Percentiles rank a stretch among this genome's conserved stretches.
Evolutionary conservation across 2,329 filamentous ascomycete species (phyloP).

Genomic region (Paramyrothecium sp.): DNA sequence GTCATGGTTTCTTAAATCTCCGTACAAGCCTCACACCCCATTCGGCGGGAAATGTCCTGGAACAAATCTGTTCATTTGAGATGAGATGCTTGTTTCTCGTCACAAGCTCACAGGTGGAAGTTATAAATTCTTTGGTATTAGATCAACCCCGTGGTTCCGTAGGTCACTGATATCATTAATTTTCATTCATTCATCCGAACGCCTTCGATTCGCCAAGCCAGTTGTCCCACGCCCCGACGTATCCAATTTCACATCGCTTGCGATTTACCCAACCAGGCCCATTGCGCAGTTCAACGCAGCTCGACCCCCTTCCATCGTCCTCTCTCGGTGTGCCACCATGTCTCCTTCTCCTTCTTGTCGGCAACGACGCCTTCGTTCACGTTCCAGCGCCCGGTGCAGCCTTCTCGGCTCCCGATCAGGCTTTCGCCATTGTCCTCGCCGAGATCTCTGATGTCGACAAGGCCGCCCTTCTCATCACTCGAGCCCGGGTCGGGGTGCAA

Average conservation of each 20-base stretch:
- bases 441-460: conserved; percentile 52
- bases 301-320: conserved; percentile 37
- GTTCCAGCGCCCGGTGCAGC: conserved; percentile 49
- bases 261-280: not conserved
- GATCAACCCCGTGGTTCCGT: no score
- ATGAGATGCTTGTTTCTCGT: no score
- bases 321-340: conserved; percentile 50
- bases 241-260: not conserved
- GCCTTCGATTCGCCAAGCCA: no score
- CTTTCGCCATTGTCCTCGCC: conserved; percentile 47
- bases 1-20: no score
- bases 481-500: conserved; percentile 57
- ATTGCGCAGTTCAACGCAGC: conserved; percentile 6
- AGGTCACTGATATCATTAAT: no score
- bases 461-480: conserved; percentile 53
- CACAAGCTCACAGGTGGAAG: no score
- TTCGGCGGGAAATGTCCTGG: no score
- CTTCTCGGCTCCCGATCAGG: conserved; percentile 30
- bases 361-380: conserved; percentile 29
- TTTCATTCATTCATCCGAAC: no score
- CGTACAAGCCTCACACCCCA: no score
- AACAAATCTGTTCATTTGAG: no score
- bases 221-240: not conserved
- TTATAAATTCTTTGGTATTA: no score
- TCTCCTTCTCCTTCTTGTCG: conserved; percentile 47